Conservation (phyloP, 495 filamentous ascomycete genomes). For the Hypoxylon subgilvum region DNA sequence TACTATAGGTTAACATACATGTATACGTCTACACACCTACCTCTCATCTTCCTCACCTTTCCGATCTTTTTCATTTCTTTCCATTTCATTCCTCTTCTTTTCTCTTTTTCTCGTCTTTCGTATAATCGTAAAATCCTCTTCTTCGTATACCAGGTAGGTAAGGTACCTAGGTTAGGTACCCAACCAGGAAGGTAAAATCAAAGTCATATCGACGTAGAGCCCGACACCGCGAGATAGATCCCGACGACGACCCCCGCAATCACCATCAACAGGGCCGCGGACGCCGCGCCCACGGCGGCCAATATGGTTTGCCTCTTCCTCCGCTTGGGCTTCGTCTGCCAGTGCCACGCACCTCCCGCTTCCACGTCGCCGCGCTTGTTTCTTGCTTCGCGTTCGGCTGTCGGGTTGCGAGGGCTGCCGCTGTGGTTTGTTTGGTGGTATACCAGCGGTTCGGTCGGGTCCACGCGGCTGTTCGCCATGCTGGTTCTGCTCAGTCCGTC, state of each 20-base stretch:
- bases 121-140: slow-evolving; percentile 2
- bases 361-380: slow-evolving; percentile 11
- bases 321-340: slow-evolving; percentile 6
- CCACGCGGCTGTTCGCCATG: slow-evolving; percentile 18
- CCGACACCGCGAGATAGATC: slow-evolving; percentile 24
- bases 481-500: slow-evolving; percentile 15
- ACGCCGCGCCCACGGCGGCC: slow-evolving; percentile 2
- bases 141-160: not conserved
- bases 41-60: slow-evolving; percentile 32
- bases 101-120: not conserved
- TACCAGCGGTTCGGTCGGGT: slow-evolving; percentile 23
- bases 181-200: too few species aligned
- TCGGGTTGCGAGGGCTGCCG: not conserved
- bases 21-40: slow-evolving; percentile 18
- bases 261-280: slow-evolving; percentile 17
- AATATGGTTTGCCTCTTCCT: slow-evolving; percentile 22
- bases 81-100: not conserved
- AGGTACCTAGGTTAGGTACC: not conserved
- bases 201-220: slow-evolving; percentile 9
- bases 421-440: slow-evolving; percentile 7
- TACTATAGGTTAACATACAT: slow-evolving; percentile 1
- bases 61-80: slow-evolving; percentile 1
- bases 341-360: not conserved
- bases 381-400: not conserved
- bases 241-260: slow-evolving; percentile 28